A percentile compares a stretch with the other conserved stretches of the same genome.
These are phyloP conservation scores for Vitis hybrid DNA, from an alignment of 177 flowering plant genomes.

Conservation along the genomic window DNA sequence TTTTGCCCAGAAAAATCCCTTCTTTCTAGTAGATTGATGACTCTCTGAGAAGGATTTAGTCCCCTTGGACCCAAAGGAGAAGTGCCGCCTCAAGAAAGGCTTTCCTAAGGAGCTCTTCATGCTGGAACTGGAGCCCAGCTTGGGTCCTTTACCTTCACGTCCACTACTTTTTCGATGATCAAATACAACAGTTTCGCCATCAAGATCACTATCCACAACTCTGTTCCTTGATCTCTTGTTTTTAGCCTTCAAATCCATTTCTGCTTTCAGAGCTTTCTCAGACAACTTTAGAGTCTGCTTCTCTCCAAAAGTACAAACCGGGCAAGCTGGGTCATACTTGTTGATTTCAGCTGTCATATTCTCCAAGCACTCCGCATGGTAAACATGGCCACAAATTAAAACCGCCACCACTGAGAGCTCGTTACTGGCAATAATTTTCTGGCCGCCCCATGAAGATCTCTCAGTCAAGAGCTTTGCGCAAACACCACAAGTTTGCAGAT, in stretches of 20 bases:
- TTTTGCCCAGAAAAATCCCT: constrained; percentile 54
- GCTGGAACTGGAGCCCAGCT: constrained; percentile 59
- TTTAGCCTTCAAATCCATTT: constrained; percentile 33
- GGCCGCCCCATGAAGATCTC: constrained; percentile 50
- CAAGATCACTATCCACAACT: constrained; percentile 33
- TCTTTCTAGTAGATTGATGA: constrained; percentile 26
- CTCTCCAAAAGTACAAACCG: constrained; percentile 47
- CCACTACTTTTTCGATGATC: constrained; percentile 21
- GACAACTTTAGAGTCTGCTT: constrained; percentile 35
- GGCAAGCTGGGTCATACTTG: constrained; percentile 51
- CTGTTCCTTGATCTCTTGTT: constrained; percentile 31
- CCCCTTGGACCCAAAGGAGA: constrained; percentile 43
- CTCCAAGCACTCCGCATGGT: constrained; percentile 54
- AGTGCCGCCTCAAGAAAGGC: constrained; percentile 43
- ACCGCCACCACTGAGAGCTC: constrained; percentile 42
- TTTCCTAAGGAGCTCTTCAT: constrained; percentile 40
- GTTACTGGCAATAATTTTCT: constrained; percentile 46
- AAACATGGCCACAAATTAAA: constrained; percentile 47
- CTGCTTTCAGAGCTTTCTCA: constrained; percentile 37
- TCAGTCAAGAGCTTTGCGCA: constrained; percentile 57
- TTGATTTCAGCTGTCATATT: constrained; percentile 42
- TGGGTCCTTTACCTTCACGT: constrained; percentile 40
- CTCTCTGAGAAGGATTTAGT: constrained; percentile 26
- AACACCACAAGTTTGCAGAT: constrained; percentile 53
- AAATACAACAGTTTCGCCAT: constrained; percentile 17